These are phyloP conservation scores for Citrullus mucosospermus DNA, from an alignment of 306 rosid genomes.

Conservation along the genomic window DNA sequence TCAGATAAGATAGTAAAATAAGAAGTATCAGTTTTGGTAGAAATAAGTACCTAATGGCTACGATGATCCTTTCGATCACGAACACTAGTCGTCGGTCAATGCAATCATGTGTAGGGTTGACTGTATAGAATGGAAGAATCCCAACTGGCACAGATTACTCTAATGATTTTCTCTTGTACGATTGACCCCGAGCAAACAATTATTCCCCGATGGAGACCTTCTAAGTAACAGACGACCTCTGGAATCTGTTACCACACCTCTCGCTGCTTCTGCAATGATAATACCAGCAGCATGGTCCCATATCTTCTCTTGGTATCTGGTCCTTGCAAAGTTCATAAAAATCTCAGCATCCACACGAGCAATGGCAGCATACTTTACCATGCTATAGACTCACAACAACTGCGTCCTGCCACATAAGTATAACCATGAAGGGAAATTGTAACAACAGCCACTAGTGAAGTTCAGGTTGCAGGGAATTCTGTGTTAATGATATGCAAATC, in stretches of 20 bases:
- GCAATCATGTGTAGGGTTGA: background rate
- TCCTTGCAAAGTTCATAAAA: slow-evolving; percentile 75
- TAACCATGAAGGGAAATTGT: background rate
- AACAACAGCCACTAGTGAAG: background rate
- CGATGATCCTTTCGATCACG: background rate
- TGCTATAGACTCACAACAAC: slow-evolving; percentile 79
- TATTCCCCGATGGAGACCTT: slow-evolving; percentile 72
- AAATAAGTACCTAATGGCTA: background rate
- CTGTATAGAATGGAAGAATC: slow-evolving; percentile 73
- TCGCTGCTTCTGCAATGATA: slow-evolving; percentile 71
- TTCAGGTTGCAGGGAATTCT: background rate
- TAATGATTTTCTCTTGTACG: slow-evolving; percentile 55
- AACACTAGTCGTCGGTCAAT: background rate
- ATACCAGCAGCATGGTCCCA: slow-evolving; percentile 98
- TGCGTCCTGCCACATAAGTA: slow-evolving; percentile 41
- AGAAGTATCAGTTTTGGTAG: background rate
- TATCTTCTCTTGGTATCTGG: slow-evolving; percentile 74
- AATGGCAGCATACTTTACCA: slow-evolving; percentile 90
- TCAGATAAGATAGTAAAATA: background rate
- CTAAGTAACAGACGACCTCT: slow-evolving; percentile 66
- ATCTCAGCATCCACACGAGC: slow-evolving; percentile 84
- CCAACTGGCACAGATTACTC: slow-evolving; percentile 90
- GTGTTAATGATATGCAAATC: background rate
- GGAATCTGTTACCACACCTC: slow-evolving; percentile 81
- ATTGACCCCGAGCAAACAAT: slow-evolving; percentile 69